Conservation (phyloP, 2,329 filamentous ascomycete genomes). For the Chrysoporthe deuterocubensis region DNA sequence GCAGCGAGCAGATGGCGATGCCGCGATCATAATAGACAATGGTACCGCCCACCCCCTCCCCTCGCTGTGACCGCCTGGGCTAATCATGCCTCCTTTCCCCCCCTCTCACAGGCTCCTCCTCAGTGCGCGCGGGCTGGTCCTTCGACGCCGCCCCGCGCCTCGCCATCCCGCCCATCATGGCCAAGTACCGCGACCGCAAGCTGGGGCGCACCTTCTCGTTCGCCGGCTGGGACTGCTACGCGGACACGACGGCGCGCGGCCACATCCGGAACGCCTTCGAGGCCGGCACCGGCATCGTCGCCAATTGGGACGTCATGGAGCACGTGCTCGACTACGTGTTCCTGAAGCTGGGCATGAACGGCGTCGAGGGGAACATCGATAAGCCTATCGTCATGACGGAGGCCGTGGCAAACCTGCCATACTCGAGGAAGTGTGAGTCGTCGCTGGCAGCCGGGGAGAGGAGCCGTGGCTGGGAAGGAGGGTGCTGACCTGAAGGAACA, state of each 20-base stretch:
- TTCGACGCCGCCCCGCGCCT: conserved; percentile 85
- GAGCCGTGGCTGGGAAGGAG: too few relatives aligned
- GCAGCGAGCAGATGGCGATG: conserved; percentile 55
- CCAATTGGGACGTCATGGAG: conserved; percentile 98
- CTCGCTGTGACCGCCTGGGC: conserved; percentile 4
- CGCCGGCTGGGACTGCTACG: conserved; percentile 89
- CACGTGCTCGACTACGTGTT: conserved; percentile 93
- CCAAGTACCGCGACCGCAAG: conserved; percentile 94
- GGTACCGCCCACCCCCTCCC: conserved; percentile 56
- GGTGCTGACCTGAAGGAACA: conserved; percentile 45
- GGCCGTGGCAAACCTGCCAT: conserved; percentile 86
- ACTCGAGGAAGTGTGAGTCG: conserved; percentile 80
- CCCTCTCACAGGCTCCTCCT: conserved; percentile 71
- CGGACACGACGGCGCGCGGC: conserved; percentile 88
- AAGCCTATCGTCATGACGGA: conserved; percentile 95
- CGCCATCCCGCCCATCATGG: conserved; percentile 84
- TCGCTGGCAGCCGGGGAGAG: not conserved
- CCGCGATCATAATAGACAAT: conserved; percentile 97
- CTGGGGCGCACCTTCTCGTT: conserved; percentile 90
- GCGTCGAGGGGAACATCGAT: conserved; percentile 73
- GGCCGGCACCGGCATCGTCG: conserved; percentile 84
- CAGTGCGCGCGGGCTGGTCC: conserved; percentile 93
- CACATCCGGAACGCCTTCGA: conserved; percentile 93
- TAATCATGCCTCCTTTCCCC: conserved; percentile 32
- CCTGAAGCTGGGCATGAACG: conserved; percentile 87